Base-by-base conservation (phyloP, 805 yeast species). In the Wickerhamiella cacticola region DNA sequence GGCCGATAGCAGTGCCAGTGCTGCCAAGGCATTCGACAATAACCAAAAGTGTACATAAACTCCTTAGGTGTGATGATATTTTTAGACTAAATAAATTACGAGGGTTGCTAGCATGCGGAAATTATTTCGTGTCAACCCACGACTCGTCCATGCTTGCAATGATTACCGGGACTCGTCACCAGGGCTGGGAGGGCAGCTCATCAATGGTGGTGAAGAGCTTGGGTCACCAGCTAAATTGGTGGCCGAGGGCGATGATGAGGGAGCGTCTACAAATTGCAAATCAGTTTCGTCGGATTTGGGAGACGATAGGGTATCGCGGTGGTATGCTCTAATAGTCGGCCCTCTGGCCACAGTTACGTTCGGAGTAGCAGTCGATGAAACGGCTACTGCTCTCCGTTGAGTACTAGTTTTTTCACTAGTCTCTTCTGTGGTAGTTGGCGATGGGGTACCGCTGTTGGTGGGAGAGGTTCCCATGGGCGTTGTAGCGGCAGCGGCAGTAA, bases 151-250 rank as follows among this genome's bases (percentile, higher is more conserved):
- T 35, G 23, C 40, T 35, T 35, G 40, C 25, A 35, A 35, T 19
- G 18, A 35, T 22, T 35, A 22, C 15, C 40, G 25, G 8, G 23
- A 6, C 25, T 41, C 48, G 41, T 47, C 43, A n/a, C 54, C 53
- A 5, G 60, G 60, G 3, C 59, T 56, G 2, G 59, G 53, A 21
- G 60, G 60, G 42, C 60, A 57, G 23, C 58, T 49, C 23, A 55
- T 23, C 5, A 57, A 48, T 9, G 46, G 46, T 5, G 46, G 46
- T 22, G 46, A 43, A 16, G 40, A 48, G 46, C 23, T 13, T 7
- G 18, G 44, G 25, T 42, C 46, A 13, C 23, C 42, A 15, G 26
- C 26, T 19, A 31, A 15, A 31, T 31, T 31, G 18, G 36, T 31
- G 9, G 43, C 19, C 6, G 43, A 36, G 16, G 41, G 43, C 34